These are phyloP conservation scores for Candida nemodendra DNA, from an alignment of 805 yeast genomes.

Conservation along the genomic window DNA sequence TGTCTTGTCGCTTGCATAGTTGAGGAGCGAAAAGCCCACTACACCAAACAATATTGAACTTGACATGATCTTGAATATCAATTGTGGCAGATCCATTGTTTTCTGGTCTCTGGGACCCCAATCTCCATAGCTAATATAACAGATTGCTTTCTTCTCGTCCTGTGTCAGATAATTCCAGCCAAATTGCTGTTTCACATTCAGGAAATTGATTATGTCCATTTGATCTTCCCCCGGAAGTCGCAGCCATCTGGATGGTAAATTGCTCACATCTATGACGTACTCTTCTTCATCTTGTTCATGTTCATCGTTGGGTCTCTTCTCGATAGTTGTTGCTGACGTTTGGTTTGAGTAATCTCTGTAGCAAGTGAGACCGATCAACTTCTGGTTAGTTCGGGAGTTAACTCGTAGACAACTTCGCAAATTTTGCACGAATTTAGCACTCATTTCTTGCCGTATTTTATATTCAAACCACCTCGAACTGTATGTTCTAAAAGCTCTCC, in stretches of 20 bases:
- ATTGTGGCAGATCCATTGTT: constrained; percentile 30
- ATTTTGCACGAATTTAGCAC: no score
- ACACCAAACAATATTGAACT: constrained; percentile 34
- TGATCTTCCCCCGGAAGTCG: constrained; percentile 33
- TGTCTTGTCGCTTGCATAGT: constrained; percentile 32
- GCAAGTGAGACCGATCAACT: no score
- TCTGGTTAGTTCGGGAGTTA: no score
- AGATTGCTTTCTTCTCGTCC: constrained; percentile 59
- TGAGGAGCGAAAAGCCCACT: constrained; percentile 33
- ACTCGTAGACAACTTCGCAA: no score
- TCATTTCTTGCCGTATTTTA: no score
- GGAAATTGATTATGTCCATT: constrained; percentile 35
- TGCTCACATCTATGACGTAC: constrained; percentile 30
- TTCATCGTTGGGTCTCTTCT: no score
- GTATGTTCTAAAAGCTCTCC: constrained; percentile 1
- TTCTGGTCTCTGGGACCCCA: constrained; percentile 57
- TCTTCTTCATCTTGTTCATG: constrained; percentile 26
- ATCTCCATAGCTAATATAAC: constrained; percentile 56
- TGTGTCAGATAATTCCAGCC: constrained; percentile 39
- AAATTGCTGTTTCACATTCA: constrained; percentile 36
- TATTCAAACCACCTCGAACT: no score
- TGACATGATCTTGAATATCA: constrained; percentile 33
- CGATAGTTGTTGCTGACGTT: no score
- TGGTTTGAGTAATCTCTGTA: no score
- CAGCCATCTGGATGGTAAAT: constrained; percentile 34